Evolutionary conservation across 192 early-diverging fungal genomes (phyloP), one percentile per base, ranked within the genome.

Genomic region (Coemansia biformis): DNA sequence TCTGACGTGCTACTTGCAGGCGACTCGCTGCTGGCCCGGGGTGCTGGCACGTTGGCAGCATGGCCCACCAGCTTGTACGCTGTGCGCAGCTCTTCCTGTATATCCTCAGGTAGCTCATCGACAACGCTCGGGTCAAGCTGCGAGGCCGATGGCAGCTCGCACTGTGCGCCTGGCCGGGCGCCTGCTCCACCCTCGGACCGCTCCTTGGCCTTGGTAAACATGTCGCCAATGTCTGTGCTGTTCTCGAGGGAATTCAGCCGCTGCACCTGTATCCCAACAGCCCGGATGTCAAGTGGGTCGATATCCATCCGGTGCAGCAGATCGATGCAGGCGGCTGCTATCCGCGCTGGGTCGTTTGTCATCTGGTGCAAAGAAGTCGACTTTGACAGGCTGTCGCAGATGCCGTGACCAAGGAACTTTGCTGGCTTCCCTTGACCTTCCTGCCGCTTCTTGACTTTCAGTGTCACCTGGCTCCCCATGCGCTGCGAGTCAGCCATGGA

Each of bases 231-330:
- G 19, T 30, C 45, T 2, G 39, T 30, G 14, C 38, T n/a, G 30
- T 13, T 29, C 2, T 47, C 49, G 4, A 29, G 23, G 0, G 48
- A 36, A 10, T 59, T 58, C 12, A 74, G 55, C 38, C 38, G 48
- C 17, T 62, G 54, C 18, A 74, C 45, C 29, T 66, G 63, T 17
- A 66, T 62, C 2, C 70, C 70, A 11, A 74, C 63, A 7, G 45
- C 41, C 8, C 70, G 70, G 10, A 73, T 58, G 48, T 73, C 70
- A 6, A 66, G 52, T 1, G 63, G 63, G 31, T 73, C 59, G 13
- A 66, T 23, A 0, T 10, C 10, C 43, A 73, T 38, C 18, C 35
- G 43, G 11, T 38, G 50, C 41, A 65, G 38, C 11, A 66, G 50
- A 21, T 43, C 32, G 16, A 66, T n/a, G n/a, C n/a, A n/a, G n/a